A percentile compares a stretch with the other conserved stretches of the same genome.
Conservation (phyloP, 192 early-diverging fungal species). For the Funneliformis geosporum region DNA sequence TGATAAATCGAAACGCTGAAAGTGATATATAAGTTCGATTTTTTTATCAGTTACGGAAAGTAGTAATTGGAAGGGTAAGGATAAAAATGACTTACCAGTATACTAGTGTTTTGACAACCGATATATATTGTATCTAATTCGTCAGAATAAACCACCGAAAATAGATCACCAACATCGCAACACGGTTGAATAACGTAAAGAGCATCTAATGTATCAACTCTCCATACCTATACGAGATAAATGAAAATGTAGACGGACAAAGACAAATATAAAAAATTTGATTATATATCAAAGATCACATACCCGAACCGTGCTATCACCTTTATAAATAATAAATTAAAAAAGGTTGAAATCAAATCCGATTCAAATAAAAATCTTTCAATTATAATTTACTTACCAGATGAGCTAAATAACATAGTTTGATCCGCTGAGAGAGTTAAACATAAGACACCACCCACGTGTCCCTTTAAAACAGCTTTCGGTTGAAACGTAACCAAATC, state of each 20-base stretch:
- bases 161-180: conserved; percentile 70
- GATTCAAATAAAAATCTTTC: not conserved
- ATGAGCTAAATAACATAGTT: conserved; percentile 54
- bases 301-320: conserved; percentile 72
- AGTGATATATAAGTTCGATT: not conserved
- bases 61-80: not conserved
- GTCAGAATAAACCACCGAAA: conserved; percentile 64
- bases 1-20: conserved; percentile 43
- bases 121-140: conserved; percentile 59
- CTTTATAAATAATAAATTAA: conserved; percentile 35
- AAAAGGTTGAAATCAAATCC: not conserved
- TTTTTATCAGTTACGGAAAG: not conserved
- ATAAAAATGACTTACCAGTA: conserved; percentile 55
- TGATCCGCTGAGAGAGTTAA: conserved; percentile 50
- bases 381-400: conserved; percentile 45
- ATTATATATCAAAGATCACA: not conserved
- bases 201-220: conserved; percentile 59
- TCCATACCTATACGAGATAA: conserved; percentile 53
- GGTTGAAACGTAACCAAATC: conserved; percentile 53
- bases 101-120: conserved; percentile 78
- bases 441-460: conserved; percentile 51
- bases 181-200: conserved; percentile 66
- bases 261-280: not conserved
- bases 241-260: not conserved
- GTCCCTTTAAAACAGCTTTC: conserved; percentile 50